Conservation (phyloP, 805 yeast genomes). For the Limtongia smithiae region DNA sequence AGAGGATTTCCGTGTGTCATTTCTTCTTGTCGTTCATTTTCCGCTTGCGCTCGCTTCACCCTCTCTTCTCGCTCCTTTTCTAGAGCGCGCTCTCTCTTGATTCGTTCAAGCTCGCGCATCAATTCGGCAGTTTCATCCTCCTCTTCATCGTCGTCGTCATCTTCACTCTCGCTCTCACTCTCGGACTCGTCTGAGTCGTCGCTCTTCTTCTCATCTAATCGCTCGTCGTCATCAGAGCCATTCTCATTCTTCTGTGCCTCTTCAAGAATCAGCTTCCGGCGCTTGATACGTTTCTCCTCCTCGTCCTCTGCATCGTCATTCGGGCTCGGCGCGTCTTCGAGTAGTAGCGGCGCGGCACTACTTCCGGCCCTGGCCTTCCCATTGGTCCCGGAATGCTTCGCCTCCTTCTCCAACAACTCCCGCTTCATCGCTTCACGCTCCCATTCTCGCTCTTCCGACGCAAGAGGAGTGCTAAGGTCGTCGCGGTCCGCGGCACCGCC, state of each 20-base stretch:
- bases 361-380: slow-evolving; percentile 5
- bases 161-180: slow-evolving; percentile 21
- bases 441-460: slow-evolving; percentile 19
- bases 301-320: slow-evolving; percentile 5
- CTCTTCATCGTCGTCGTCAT: slow-evolving; percentile 32
- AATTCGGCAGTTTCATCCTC: slow-evolving; percentile 38
- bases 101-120: slow-evolving; percentile 37
- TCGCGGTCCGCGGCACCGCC: slow-evolving; percentile 36
- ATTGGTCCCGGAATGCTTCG: slow-evolving; percentile 23
- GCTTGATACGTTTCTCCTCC: slow-evolving; percentile 12
- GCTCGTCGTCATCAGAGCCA: slow-evolving; percentile 15
- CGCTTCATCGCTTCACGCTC: slow-evolving; percentile 30
- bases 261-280: slow-evolving; percentile 24
- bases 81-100: slow-evolving; percentile 36
- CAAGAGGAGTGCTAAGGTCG: slow-evolving; percentile 8
- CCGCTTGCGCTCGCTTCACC: slow-evolving; percentile 24
- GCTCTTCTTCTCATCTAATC: slow-evolving; percentile 6
- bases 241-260: slow-evolving; percentile 25
- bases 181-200: slow-evolving; percentile 12
- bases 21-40: slow-evolving; percentile 28
- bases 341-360: slow-evolving; percentile 4
- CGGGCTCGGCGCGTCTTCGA: slow-evolving; percentile 5
- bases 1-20: slow-evolving; percentile 38
- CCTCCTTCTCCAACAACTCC: slow-evolving; percentile 32
- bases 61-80: slow-evolving; percentile 30